Percentiles rank a stretch among this genome's conserved stretches.
Conservation (phyloP, 805 yeast species). For the Yamadazyma sp. region DNA sequence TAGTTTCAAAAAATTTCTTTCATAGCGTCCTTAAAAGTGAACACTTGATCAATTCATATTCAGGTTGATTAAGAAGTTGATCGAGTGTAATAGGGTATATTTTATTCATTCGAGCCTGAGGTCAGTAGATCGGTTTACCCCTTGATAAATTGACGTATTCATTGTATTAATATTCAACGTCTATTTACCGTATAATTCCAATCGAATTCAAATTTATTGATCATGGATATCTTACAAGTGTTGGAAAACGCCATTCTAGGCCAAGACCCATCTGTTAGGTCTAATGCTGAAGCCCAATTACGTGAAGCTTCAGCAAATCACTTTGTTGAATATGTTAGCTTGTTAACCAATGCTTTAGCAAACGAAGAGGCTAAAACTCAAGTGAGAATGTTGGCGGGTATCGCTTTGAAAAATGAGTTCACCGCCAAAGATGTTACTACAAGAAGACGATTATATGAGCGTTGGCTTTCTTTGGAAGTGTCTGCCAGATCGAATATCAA, state of each 20-base stretch:
- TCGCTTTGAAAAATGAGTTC: constrained; percentile 83
- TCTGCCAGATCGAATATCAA: constrained; percentile 64
- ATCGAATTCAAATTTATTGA: neutral
- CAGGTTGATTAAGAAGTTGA: constrained; percentile 2
- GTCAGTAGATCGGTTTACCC: no score
- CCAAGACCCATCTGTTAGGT: constrained; percentile 64
- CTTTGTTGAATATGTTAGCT: constrained; percentile 70
- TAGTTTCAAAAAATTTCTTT: constrained; percentile 2
- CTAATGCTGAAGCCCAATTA: constrained; percentile 77
- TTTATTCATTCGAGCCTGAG: no score
- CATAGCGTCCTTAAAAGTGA: neutral
- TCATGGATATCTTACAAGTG: constrained; percentile 56
- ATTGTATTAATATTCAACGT: no score
- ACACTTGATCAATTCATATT: constrained; percentile 1
- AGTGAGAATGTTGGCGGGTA: constrained; percentile 88
- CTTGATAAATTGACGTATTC: no score
- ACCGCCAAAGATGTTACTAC: constrained; percentile 74
- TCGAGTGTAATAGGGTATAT: neutral
- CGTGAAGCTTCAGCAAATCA: constrained; percentile 68
- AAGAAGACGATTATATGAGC: constrained; percentile 57
- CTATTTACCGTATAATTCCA: no score
- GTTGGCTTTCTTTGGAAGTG: constrained; percentile 69
- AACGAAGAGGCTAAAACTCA: constrained; percentile 66
- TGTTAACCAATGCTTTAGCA: constrained; percentile 69
- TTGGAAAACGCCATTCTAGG: constrained; percentile 78